Evolutionary conservation across 805 yeast genomes (phyloP).

Genomic region (Monosporozyma aerobia): DNA sequence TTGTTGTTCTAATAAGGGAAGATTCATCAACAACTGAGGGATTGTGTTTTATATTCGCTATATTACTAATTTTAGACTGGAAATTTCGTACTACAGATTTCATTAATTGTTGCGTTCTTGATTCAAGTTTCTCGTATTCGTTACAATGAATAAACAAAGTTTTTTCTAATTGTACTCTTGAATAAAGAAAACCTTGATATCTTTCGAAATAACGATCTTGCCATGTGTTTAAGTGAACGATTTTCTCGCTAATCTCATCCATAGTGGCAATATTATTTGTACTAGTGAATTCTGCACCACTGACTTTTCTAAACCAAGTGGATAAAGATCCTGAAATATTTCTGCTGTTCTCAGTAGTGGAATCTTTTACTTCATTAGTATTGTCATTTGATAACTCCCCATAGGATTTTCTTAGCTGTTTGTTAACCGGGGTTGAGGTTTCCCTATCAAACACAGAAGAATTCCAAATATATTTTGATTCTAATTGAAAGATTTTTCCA

Average conservation of each 20-base stretch:
- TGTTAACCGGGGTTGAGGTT: not conserved
- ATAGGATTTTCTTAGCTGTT: conserved; percentile 8
- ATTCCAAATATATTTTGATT: not conserved
- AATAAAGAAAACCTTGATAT: conserved; percentile 10
- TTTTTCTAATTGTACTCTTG: conserved; percentile 13
- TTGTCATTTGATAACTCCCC: conserved; percentile 11
- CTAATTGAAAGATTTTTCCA: not conserved
- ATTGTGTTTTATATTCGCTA: not conserved
- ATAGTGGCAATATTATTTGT: not conserved
- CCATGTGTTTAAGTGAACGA: conserved; percentile 11
- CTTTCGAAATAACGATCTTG: conserved; percentile 6
- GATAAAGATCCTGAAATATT: conserved; percentile 2
- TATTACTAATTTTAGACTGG: not conserved
- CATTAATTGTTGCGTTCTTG: not conserved
- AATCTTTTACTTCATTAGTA: not conserved
- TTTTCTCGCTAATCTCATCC: conserved; percentile 6
- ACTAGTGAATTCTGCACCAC: not conserved
- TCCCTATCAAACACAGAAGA: not conserved
- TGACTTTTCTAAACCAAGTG: conserved; percentile 8
- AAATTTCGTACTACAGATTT: not conserved
- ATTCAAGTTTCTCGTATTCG: not conserved
- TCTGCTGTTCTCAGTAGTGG: not conserved
- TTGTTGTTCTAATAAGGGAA: not conserved
- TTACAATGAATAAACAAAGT: conserved; percentile 2
- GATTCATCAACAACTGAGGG: not conserved